Evolutionary conservation across 306 rosid species (phyloP).

Genomic region (Gynostemma pentaphyllum): DNA sequence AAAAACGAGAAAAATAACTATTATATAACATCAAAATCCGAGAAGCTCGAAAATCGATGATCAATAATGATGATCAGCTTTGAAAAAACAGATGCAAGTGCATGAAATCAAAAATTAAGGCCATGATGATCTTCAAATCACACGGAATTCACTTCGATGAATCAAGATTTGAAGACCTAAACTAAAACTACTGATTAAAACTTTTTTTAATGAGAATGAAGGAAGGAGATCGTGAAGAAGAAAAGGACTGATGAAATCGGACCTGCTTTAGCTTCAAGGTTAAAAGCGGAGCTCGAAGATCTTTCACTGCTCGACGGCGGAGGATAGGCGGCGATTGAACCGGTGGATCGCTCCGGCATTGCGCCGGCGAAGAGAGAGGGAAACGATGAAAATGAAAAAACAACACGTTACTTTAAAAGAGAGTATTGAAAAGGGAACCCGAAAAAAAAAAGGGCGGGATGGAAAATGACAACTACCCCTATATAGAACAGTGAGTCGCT

Average conservation of each 20-base stretch:
- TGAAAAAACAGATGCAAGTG: too few species aligned
- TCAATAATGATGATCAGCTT: background rate
- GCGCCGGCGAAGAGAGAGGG: constrained; percentile 5
- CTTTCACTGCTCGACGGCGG: constrained; percentile 60
- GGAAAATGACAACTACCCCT: background rate
- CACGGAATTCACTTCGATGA: background rate
- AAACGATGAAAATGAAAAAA: too few species aligned
- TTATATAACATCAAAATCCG: background rate
- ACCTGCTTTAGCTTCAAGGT: constrained; percentile 44
- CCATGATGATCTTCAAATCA: too few species aligned
- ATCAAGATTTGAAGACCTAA: background rate
- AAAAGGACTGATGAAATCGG: background rate
- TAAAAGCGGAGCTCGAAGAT: constrained; percentile 60
- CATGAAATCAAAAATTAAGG: too few species aligned
- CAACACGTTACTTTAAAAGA: constrained; percentile 15
- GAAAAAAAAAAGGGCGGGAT: constrained; percentile 4
- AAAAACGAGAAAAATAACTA: background rate
- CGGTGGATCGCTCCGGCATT: constrained; percentile 44
- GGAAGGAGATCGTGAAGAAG: too few species aligned
- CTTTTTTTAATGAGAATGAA: background rate
- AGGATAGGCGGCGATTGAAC: constrained; percentile 45
- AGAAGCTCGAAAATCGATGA: background rate
- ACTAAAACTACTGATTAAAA: too few species aligned
- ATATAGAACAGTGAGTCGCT: constrained; percentile 9
- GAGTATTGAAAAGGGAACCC: constrained; percentile 20